These are phyloP conservation scores for Saccharomyces hybrid DNA, from an alignment of 1,139 yeast genomes.

Conservation along the genomic window DNA sequence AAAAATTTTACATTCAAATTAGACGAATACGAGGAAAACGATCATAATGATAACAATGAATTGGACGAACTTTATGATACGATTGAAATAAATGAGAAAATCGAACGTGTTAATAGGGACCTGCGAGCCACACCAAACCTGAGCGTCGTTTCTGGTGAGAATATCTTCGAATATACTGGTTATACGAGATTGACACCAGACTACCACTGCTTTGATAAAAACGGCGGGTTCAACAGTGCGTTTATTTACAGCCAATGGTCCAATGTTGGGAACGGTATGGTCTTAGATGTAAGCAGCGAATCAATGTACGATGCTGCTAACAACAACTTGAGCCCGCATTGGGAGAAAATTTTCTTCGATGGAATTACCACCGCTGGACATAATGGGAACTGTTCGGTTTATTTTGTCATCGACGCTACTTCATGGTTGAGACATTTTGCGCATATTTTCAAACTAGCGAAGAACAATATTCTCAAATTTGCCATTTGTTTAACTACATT, in stretches of 20 bases:
- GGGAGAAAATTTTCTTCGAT: neutral
- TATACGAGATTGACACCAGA: slow-evolving; percentile 26
- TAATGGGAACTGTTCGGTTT: slow-evolving; percentile 12
- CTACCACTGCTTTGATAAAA: slow-evolving; percentile 28
- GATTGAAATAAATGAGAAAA: slow-evolving; percentile 17
- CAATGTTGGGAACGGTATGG: slow-evolving; percentile 9
- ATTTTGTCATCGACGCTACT: slow-evolving; percentile 66
- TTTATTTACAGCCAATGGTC: slow-evolving; percentile 29
- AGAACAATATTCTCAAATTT: slow-evolving; percentile 49
- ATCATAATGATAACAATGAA: neutral
- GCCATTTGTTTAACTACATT: slow-evolving; percentile 68
- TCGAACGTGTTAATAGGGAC: slow-evolving; percentile 14
- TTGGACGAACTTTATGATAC: slow-evolving; percentile 1
- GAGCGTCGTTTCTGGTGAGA: slow-evolving; percentile 26
- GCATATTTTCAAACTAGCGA: slow-evolving; percentile 59
- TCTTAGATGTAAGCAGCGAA: neutral
- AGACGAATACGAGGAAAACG: slow-evolving; percentile 2
- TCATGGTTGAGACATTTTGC: slow-evolving; percentile 82
- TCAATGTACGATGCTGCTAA: neutral
- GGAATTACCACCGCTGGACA: neutral
- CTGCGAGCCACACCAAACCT: slow-evolving; percentile 16
- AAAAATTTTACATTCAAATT: slow-evolving; percentile 23
- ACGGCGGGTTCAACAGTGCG: slow-evolving; percentile 30
- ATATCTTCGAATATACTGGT: slow-evolving; percentile 29
- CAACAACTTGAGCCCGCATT: neutral